A percentile compares a stretch with the other conserved stretches of the same genome.
These are phyloP conservation scores for Starmerella asiatica DNA, from an alignment of 805 yeast genomes.

Conservation along the genomic window DNA sequence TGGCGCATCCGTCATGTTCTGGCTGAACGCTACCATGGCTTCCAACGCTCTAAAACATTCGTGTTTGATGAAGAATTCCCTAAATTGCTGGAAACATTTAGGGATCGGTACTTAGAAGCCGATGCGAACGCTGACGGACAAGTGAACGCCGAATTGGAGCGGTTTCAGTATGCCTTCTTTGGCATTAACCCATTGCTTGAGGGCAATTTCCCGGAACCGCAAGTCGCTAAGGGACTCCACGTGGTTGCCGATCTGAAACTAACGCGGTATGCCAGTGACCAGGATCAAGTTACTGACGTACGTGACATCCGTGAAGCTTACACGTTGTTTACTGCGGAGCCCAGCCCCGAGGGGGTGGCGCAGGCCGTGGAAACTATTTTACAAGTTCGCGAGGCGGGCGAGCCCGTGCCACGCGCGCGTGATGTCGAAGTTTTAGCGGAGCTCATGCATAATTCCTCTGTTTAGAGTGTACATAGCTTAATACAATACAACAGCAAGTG, in stretches of 20 bases:
- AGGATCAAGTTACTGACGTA: conserved; percentile 17
- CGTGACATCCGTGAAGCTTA: conserved; percentile 35
- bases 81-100: conserved; percentile 44
- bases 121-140: conserved; percentile 43
- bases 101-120: conserved; percentile 40
- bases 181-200: conserved; percentile 67
- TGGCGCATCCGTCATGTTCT: conserved; percentile 74
- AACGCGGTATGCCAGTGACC: conserved; percentile 34
- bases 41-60: conserved; percentile 41
- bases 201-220: conserved; percentile 43
- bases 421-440: conserved; percentile 23
- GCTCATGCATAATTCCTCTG: too few relatives aligned
- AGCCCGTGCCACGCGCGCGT: conserved; percentile 17
- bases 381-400: conserved; percentile 34
- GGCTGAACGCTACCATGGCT: conserved; percentile 69
- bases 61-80: conserved; percentile 30
- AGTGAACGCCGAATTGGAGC: conserved; percentile 53
- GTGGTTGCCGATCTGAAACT: conserved; percentile 58
- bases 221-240: conserved; percentile 53
- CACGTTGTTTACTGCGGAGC: conserved; percentile 36
- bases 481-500: too few relatives aligned
- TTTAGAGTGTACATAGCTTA: too few relatives aligned
- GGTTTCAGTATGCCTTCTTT: conserved; percentile 69
- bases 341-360: conserved; percentile 30
- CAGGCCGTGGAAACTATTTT: conserved; percentile 33